Conservation (phyloP, 2,329 filamentous ascomycete species). For the Talaromyces amestolkiae region DNA sequence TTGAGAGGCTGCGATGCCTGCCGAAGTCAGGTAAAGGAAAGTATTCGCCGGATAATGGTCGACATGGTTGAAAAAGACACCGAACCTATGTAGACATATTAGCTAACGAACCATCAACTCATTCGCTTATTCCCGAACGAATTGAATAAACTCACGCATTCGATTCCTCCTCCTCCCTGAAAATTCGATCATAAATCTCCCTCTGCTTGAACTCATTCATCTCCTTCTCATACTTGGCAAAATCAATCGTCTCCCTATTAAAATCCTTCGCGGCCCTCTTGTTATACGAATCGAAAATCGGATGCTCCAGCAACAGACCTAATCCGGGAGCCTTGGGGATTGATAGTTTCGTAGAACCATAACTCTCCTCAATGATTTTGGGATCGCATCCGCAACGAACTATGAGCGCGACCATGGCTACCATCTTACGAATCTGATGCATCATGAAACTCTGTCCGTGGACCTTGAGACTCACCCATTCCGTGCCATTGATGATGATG, state of each 20-base stretch:
- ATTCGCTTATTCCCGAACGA: background rate
- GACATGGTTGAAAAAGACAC: slow-evolving; percentile 75
- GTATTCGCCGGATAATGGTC: slow-evolving; percentile 70
- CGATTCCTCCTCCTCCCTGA: slow-evolving; percentile 80
- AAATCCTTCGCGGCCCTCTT: slow-evolving; percentile 61
- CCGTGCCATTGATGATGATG: slow-evolving; percentile 82
- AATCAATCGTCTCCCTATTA: slow-evolving; percentile 70
- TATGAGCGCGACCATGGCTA: slow-evolving; percentile 82
- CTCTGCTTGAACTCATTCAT: slow-evolving; percentile 87
- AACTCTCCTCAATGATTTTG: slow-evolving; percentile 69
- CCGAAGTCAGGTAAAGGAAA: slow-evolving; percentile 72
- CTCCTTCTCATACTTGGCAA: slow-evolving; percentile 70
- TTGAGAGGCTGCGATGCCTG: slow-evolving; percentile 62
- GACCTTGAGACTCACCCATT: slow-evolving; percentile 94
- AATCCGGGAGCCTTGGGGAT: slow-evolving; percentile 93
- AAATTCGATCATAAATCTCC: slow-evolving; percentile 90
- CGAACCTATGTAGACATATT: slow-evolving; percentile 55
- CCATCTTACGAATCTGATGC: slow-evolving; percentile 99
- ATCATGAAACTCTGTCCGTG: slow-evolving; percentile 99
- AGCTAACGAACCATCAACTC: background rate
- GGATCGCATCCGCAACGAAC: slow-evolving; percentile 79
- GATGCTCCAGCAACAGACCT: slow-evolving; percentile 82
- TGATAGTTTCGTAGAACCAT: slow-evolving; percentile 68
- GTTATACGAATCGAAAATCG: slow-evolving; percentile 90
- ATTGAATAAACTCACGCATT: slow-evolving; percentile 65